phyloP scores from a whole-genome alignment of 2,329 filamentous ascomycete species.

The Alternaria arborescens region DNA sequence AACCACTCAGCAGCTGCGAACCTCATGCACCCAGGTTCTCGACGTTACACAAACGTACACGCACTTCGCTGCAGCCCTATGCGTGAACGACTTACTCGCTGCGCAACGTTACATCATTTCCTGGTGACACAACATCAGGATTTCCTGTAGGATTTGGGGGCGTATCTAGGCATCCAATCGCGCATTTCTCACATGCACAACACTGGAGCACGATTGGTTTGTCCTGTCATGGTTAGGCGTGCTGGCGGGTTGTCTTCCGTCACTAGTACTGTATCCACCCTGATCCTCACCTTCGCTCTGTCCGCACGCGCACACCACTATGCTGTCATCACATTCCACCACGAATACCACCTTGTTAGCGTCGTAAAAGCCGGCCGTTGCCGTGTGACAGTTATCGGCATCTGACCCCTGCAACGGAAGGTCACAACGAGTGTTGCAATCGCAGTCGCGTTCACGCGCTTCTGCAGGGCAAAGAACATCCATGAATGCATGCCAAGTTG shows the following conservation, averaged over 20 bases:
- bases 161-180: constrained; percentile 11
- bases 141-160: constrained; percentile 1
- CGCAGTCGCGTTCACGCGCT: background rate
- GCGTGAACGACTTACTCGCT: constrained; percentile 1
- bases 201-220: background rate
- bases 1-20: background rate
- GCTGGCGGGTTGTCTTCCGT: constrained; percentile 7
- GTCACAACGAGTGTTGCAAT: constrained; percentile 12
- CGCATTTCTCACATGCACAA: background rate
- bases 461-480: constrained; percentile 2
- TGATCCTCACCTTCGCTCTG: constrained; percentile 4
- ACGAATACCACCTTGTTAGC: constrained; percentile 9
- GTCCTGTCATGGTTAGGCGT: constrained; percentile 1
- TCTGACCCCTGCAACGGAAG: constrained; percentile 11
- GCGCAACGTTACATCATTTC: constrained; percentile 10
- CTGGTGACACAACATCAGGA: constrained; percentile 7
- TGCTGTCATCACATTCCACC: constrained; percentile 2
- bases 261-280: constrained; percentile 10
- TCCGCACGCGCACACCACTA: constrained; percentile 4
- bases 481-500: background rate
- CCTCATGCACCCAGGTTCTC: background rate
- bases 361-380: background rate
- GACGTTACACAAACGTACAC: constrained; percentile 1
- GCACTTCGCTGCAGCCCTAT: constrained; percentile 19
- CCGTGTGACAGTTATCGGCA: constrained; percentile 15